A percentile compares a stretch with the other conserved stretches of the same genome.
These are phyloP conservation scores for Sungouiozyma ichnusensis DNA, from an alignment of 805 yeast genomes.

Conservation along the genomic window DNA sequence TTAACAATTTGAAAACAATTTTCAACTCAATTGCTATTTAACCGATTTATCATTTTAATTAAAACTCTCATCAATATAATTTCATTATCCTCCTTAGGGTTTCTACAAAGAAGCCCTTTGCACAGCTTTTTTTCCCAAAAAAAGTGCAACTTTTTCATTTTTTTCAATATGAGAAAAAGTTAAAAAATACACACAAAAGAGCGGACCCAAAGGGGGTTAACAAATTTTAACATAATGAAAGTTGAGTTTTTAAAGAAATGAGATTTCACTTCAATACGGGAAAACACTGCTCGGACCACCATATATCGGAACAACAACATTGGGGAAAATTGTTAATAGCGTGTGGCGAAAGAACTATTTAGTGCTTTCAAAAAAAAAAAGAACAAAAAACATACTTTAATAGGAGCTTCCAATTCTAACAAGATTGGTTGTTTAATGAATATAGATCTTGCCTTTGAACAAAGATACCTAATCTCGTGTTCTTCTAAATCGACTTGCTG, in stretches of 20 bases:
- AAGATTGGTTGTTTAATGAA: slow-evolving; percentile 95
- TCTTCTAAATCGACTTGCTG: slow-evolving; percentile 90
- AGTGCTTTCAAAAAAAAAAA: neutral
- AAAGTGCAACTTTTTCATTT: neutral
- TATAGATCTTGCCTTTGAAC: slow-evolving; percentile 96
- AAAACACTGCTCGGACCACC: neutral
- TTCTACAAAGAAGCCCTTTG: too few relatives aligned
- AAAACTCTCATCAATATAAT: neutral
- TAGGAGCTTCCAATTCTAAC: slow-evolving; percentile 93
- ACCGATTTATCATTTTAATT: too few relatives aligned
- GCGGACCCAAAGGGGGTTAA: neutral
- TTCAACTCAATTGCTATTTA: neutral
- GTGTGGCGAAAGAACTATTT: neutral
- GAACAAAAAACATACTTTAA: slow-evolving; percentile 48
- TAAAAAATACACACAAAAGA: neutral
- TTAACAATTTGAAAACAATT: neutral
- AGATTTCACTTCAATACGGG: neutral
- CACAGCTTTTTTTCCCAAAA: too few relatives aligned
- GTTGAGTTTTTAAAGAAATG: neutral
- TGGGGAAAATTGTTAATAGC: neutral
- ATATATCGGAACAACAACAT: neutral
- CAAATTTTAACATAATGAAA: too few relatives aligned
- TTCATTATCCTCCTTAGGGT: too few relatives aligned
- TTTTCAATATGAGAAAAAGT: neutral
- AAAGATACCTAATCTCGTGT: slow-evolving; percentile 85